Percentiles rank a stretch among this genome's conserved stretches.
phyloP scores from a whole-genome alignment of 2,329 filamentous ascomycete species.

The Cladosporium sp. region DNA sequence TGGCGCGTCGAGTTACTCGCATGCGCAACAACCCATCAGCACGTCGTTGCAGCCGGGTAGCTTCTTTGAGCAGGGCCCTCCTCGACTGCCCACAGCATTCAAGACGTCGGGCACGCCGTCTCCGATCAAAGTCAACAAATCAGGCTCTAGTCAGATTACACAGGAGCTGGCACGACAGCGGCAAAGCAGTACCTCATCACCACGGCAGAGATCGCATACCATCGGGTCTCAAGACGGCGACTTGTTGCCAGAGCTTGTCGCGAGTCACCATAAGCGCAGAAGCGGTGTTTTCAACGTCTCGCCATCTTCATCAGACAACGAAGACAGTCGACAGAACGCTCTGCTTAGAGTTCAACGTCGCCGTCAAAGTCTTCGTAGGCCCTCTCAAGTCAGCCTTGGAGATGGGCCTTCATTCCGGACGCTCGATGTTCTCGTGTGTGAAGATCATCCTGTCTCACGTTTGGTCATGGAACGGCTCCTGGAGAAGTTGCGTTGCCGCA shows the following conservation, averaged over 20 bases:
- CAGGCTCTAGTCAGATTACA: conserved; percentile 45
- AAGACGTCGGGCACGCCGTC: conserved; percentile 54
- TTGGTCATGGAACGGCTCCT: conserved; percentile 99
- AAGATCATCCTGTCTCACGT: conserved; percentile 93
- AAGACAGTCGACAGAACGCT: conserved; percentile 86
- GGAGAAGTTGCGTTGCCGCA: conserved; percentile 91
- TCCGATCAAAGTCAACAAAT: conserved; percentile 46
- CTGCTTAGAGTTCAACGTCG: conserved; percentile 87
- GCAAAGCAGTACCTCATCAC: conserved; percentile 42
- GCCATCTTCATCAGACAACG: conserved; percentile 94
- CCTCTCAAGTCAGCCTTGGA: conserved; percentile 84
- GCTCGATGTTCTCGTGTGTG: conserved; percentile 90
- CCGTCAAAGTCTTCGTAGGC: conserved; percentile 88
- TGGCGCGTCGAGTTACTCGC: conserved; percentile 77
- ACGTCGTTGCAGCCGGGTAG: conserved; percentile 65
- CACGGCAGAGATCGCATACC: conserved; percentile 79
- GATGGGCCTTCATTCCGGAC: conserved; percentile 85
- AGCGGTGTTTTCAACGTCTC: conserved; percentile 97
- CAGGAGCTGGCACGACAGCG: conserved; percentile 34
- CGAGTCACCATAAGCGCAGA: conserved; percentile 75
- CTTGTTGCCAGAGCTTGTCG: conserved; percentile 61
- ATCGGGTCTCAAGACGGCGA: conserved; percentile 93
- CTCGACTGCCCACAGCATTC: conserved; percentile 52
- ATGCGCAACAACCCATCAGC: conserved; percentile 57
- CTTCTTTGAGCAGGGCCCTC: conserved; percentile 59